Evolutionary conservation across 768 basidiomycete genomes (phyloP).

Genomic region (Pleurotus eryngii): DNA sequence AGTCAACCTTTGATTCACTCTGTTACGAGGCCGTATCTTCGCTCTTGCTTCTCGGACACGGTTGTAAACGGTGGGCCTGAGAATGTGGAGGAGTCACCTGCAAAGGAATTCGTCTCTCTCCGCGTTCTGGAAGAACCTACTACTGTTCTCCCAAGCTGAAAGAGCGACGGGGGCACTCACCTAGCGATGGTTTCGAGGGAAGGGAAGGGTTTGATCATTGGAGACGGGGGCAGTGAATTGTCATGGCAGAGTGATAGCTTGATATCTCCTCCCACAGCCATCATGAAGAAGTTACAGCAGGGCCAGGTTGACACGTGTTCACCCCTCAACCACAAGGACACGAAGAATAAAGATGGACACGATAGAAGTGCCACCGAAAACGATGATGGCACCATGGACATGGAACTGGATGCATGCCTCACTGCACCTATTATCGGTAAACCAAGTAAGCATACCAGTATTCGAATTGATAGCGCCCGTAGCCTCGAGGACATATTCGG

Average conservation of each 20-base stretch:
- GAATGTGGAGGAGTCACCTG: neutral
- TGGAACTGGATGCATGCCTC: slow-evolving; percentile 1
- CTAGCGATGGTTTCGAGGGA: neutral
- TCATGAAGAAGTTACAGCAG: neutral
- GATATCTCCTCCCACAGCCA: slow-evolving; percentile 3
- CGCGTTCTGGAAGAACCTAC: slow-evolving; percentile 1
- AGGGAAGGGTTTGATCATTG: neutral
- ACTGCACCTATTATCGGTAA: neutral
- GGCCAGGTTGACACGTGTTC: neutral
- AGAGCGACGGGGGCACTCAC: neutral
- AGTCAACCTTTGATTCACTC: neutral
- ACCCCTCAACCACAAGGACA: neutral
- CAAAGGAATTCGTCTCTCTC: slow-evolving; percentile 1
- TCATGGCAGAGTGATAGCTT: slow-evolving; percentile 6
- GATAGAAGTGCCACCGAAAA: neutral
- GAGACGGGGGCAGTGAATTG: neutral
- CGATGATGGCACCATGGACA: slow-evolving; percentile 4
- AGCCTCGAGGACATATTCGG: slow-evolving; percentile 1
- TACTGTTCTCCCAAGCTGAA: neutral
- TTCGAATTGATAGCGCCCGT: neutral
- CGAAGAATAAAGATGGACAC: neutral
- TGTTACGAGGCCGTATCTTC: neutral
- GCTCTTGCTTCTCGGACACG: slow-evolving; percentile 1
- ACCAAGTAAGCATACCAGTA: neutral
- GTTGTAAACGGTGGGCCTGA: neutral